These are phyloP conservation scores for Xylaria sp. DNA, from an alignment of 2,329 filamentous ascomycete genomes.

Conservation along the genomic window DNA sequence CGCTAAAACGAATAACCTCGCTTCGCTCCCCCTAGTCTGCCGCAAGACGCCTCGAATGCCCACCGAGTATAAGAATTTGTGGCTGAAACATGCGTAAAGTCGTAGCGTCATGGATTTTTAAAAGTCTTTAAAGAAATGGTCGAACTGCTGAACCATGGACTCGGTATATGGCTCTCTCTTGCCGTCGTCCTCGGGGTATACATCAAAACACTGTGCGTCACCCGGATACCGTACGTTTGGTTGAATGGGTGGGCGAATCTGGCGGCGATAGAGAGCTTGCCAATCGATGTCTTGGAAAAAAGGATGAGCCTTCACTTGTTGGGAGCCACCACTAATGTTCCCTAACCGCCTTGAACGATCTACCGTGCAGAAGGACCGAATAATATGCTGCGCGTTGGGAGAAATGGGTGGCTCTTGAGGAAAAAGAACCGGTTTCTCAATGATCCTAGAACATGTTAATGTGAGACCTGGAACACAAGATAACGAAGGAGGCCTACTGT, in stretches of 20 bases:
- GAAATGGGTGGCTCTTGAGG: conserved; percentile 75
- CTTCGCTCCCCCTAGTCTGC: background rate
- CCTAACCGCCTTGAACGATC: conserved; percentile 82
- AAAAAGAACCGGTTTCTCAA: conserved; percentile 81
- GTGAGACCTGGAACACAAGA: background rate
- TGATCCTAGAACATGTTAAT: conserved; percentile 66
- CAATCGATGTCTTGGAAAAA: conserved; percentile 81
- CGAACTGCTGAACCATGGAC: conserved; percentile 75
- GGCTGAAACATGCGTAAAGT: conserved; percentile 18
- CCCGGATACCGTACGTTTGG: conserved; percentile 78
- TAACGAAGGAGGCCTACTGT: conserved; percentile 61
- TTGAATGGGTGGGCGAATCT: conserved; percentile 75
- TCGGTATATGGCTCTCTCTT: conserved; percentile 74
- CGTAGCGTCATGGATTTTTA: conserved; percentile 51
- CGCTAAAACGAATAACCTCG: conserved; percentile 19
- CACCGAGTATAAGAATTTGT: background rate
- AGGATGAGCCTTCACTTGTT: conserved; percentile 76
- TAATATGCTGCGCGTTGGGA: conserved; percentile 76
- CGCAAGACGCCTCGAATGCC: background rate
- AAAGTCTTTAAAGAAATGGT: conserved; percentile 77
- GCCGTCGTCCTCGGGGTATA: conserved; percentile 81
- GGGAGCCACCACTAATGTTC: conserved; percentile 80
- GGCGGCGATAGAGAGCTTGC: conserved; percentile 75
- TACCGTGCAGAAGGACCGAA: conserved; percentile 79
- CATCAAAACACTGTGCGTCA: conserved; percentile 84